Percentiles rank a stretch among this genome's conserved stretches.
Conservation (phyloP, 345 rosid genomes). For the Acer negundo region DNA sequence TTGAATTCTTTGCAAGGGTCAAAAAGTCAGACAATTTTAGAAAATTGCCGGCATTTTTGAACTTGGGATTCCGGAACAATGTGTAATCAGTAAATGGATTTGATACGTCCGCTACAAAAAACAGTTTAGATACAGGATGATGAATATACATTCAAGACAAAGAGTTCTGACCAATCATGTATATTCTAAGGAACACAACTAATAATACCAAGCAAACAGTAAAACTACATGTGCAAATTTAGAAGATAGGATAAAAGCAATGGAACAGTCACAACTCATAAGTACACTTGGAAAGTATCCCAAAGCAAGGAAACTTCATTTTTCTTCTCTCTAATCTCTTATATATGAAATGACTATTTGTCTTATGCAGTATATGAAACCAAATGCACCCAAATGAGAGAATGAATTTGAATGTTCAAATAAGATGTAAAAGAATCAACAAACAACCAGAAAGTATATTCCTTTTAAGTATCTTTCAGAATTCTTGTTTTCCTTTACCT, state of each 20-base stretch:
- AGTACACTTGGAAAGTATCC: neutral
- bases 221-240: too few species aligned
- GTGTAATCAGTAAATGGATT: slow-evolving; percentile 42
- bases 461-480: neutral
- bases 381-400: neutral
- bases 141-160: neutral
- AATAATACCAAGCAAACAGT: too few species aligned
- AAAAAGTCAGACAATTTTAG: slow-evolving; percentile 62
- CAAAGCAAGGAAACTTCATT: slow-evolving; percentile 4
- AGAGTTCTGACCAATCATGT: too few species aligned
- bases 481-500: slow-evolving; percentile 1
- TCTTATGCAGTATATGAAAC: neutral
- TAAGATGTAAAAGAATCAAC: neutral
- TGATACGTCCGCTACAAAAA: slow-evolving; percentile 56
- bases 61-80: slow-evolving; percentile 59
- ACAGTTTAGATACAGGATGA: neutral
- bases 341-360: neutral
- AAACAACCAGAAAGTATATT: neutral
- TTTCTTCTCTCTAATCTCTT: neutral
- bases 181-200: too few species aligned
- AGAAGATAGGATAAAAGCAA: neutral
- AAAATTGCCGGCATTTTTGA: slow-evolving; percentile 49
- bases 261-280: neutral
- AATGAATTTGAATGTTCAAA: neutral
- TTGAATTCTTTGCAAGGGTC: slow-evolving; percentile 55